Base-by-base conservation (phyloP, 2,329 filamentous ascomycete species). In the Graphilbum ipis-grandicollis region DNA sequence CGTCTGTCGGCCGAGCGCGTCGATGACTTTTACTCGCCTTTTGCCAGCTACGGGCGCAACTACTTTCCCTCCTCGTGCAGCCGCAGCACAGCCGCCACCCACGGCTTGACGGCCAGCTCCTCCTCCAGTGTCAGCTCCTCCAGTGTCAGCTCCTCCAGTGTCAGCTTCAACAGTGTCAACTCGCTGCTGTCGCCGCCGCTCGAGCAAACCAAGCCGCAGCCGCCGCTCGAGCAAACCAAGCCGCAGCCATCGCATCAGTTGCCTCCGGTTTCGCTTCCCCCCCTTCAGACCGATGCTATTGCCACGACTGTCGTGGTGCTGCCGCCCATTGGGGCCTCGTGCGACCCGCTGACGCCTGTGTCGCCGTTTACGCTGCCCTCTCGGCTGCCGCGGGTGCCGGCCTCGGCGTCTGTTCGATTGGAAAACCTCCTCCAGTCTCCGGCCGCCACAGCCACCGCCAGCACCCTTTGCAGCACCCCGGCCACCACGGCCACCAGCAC, bases 261-360 rank as follows among this genome's bases (percentile, higher is more conserved):
- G 5, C 21, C 35, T 42, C 34, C 40, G 35, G 19, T 35, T 17
- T 31, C 19, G 5, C 34, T 3, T 37, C 14, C 13, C 15, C 21
- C 19, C n/a, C 9, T 31, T 12, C 26, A 35, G 34, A 12, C 14
- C 9, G 38, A 39, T 25, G 26, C 28, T 29, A 41, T 42, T 21
- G 26, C 37, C 33, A 43, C 43, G 2, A 43, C 43, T 3, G 36
- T 44, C 2, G 23, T 44, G 19, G 39, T 41, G 12, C 39, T 44
- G 21, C 43, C 41, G 26, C 26, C 37, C 4, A 26, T 33, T 8
- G 31, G 21, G 7, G 29, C 22, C 19, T 7, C 21, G 26, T n/a
- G 30, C 8, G 37, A 38, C 14, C 43, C 39, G 6, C 33, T 39
- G 26, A 43, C 43, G 10, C 43, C 43, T 8, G 33, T 41, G 2